phyloP scores from a whole-genome alignment of 495 filamentous ascomycete genomes.

The Penicillium maclennaniae region DNA sequence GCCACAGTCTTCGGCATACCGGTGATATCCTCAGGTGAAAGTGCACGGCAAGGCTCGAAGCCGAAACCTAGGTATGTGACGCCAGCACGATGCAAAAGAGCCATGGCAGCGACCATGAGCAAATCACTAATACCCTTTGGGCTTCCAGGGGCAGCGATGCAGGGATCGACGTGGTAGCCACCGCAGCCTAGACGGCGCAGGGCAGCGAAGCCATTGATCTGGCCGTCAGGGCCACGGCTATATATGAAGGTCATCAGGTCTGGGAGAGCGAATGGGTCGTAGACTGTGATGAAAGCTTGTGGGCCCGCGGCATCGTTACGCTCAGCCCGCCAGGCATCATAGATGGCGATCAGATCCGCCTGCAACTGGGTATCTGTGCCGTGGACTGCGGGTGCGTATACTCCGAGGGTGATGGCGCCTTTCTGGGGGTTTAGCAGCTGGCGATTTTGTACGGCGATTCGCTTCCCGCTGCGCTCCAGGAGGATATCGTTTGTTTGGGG shows the following conservation, averaged over 20 bases:
- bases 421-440: conserved; percentile 35
- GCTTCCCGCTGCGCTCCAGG: conserved; percentile 34
- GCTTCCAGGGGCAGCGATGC: conserved; percentile 33
- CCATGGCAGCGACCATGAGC: conserved; percentile 36
- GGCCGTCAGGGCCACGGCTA: conserved; percentile 26
- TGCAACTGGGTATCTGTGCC: conserved; percentile 29
- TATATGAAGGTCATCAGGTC: conserved; percentile 44
- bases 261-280: conserved; percentile 40
- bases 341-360: conserved; percentile 30
- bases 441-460: conserved; percentile 34
- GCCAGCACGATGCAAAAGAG: conserved; percentile 25
- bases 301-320: conserved; percentile 26
- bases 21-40: conserved; percentile 23
- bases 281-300: conserved; percentile 43
- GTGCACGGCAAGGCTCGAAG: conserved; percentile 32
- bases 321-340: conserved; percentile 36
- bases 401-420: conserved; percentile 29
- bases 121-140: conserved; percentile 40
- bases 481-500: conserved; percentile 40
- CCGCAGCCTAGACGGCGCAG: conserved; percentile 33
- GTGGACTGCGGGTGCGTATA: conserved; percentile 30
- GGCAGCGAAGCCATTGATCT: conserved; percentile 37
- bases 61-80: conserved; percentile 39
- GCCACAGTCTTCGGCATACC: conserved; percentile 26
- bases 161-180: conserved; percentile 45